phyloP scores from a whole-genome alignment of 768 basidiomycete species.

The Naematelia aurantialba region DNA sequence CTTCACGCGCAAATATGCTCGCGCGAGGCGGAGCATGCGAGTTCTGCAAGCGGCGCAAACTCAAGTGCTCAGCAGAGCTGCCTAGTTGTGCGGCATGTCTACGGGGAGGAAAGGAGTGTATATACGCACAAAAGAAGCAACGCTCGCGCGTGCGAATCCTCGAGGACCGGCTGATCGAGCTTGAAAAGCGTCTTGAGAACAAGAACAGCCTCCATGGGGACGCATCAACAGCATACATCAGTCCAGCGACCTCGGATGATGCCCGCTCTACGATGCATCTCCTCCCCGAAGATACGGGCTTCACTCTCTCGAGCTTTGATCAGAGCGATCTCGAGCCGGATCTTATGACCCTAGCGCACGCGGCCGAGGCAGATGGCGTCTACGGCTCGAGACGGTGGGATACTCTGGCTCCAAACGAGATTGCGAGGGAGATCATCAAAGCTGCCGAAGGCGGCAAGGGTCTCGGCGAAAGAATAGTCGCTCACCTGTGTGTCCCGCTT shows the following conservation, averaged over 20 bases:
- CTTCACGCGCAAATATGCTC: slow-evolving; percentile 40
- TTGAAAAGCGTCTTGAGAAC: slow-evolving; percentile 31
- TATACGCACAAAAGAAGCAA: slow-evolving; percentile 43
- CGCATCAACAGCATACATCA: neutral
- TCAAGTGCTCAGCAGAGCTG: slow-evolving; percentile 40
- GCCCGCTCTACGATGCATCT: neutral
- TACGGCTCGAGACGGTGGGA: slow-evolving; percentile 24
- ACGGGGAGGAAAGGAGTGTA: slow-evolving; percentile 25
- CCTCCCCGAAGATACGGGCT: slow-evolving; percentile 8
- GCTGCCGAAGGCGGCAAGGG: slow-evolving; percentile 27
- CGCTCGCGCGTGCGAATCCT: slow-evolving; percentile 30
- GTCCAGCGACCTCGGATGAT: neutral
- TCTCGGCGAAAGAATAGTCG: slow-evolving; percentile 33
- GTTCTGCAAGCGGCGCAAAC: slow-evolving; percentile 38
- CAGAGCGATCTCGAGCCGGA: slow-evolving; percentile 27
- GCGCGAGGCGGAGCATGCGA: slow-evolving; percentile 45
- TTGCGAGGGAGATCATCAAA: slow-evolving; percentile 23
- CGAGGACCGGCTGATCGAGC: slow-evolving; percentile 39
- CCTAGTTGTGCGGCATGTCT: slow-evolving; percentile 29
- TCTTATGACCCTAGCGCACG: slow-evolving; percentile 44
- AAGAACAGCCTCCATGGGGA: neutral
- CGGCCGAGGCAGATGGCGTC: slow-evolving; percentile 28
- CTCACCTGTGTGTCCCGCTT: slow-evolving; percentile 30
- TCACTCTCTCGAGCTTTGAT: slow-evolving; percentile 15
- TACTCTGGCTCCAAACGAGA: slow-evolving; percentile 16